phyloP scores from a whole-genome alignment of 2,329 filamentous ascomycete species.

The Ascochyta lentis region DNA sequence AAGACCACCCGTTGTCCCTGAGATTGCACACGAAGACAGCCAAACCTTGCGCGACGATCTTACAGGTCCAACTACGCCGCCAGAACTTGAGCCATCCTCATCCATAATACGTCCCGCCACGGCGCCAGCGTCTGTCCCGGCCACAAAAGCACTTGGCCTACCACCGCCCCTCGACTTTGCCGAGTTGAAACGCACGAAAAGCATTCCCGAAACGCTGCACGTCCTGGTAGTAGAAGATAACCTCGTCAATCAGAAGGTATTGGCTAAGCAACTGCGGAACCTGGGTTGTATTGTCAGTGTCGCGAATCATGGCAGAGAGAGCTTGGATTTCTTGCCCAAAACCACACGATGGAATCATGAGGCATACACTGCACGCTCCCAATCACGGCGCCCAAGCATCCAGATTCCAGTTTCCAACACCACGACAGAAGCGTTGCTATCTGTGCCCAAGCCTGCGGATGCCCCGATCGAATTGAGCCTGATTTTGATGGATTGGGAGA shows the following conservation, averaged over 20 bases:
- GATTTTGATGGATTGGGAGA: constrained; percentile 46
- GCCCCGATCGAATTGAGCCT: constrained; percentile 24
- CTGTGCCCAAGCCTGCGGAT: not conserved
- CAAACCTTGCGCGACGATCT: constrained; percentile 5
- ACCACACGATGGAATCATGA: constrained; percentile 34
- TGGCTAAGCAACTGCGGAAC: constrained; percentile 49
- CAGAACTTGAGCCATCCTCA: not conserved
- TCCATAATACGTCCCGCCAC: not conserved
- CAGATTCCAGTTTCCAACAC: constrained; percentile 4
- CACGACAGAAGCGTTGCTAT: constrained; percentile 7
- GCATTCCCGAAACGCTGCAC: constrained; percentile 23
- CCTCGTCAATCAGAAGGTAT: constrained; percentile 51
- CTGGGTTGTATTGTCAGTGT: constrained; percentile 47
- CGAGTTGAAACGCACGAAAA: constrained; percentile 18
- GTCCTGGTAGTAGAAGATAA: constrained; percentile 50
- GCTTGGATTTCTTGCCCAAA: constrained; percentile 41
- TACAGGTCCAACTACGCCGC: not conserved
- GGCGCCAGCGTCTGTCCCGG: not conserved
- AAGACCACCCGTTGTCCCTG: constrained; percentile 2
- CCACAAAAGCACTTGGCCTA: constrained; percentile 10
- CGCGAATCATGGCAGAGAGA: constrained; percentile 50
- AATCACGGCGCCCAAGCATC: constrained; percentile 58
- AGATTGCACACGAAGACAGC: not conserved
- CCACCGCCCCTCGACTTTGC: constrained; percentile 13
- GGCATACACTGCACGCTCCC: not conserved